Evolutionary conservation across 805 yeast genomes (phyloP).

Genomic region (Wickerhamia fluorescens): DNA sequence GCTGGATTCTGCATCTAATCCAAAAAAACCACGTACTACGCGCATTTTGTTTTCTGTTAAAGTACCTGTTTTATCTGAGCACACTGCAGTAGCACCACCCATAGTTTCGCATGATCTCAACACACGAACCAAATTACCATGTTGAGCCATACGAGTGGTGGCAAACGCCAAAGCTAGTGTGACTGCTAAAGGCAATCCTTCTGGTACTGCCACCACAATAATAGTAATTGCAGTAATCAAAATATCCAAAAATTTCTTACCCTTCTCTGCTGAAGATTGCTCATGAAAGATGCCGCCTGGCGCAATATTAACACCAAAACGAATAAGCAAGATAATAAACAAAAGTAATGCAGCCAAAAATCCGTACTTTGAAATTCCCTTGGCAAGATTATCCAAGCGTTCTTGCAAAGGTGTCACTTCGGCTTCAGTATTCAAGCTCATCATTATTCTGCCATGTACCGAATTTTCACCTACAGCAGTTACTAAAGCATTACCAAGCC

Average conservation of each 20-base stretch:
- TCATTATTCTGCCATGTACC: constrained; percentile 86
- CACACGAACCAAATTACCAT: constrained; percentile 92
- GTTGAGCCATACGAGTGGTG: constrained; percentile 95
- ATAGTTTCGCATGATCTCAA: constrained; percentile 93
- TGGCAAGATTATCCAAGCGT: constrained; percentile 76
- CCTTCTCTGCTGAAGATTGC: constrained; percentile 63
- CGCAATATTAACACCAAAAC: constrained; percentile 61
- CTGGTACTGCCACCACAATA: constrained; percentile 98
- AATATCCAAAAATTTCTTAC: constrained; percentile 75
- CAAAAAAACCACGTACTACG: constrained; percentile 72
- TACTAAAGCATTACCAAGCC: constrained; percentile 78
- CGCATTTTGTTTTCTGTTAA: constrained; percentile 91
- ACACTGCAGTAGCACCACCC: constrained; percentile 97
- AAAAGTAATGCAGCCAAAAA: constrained; percentile 76
- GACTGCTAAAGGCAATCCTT: constrained; percentile 95
- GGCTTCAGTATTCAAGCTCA: constrained; percentile 64
- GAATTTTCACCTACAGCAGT: constrained; percentile 90
- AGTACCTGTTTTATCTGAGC: constrained; percentile 98
- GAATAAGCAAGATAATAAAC: constrained; percentile 70
- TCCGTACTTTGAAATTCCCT: constrained; percentile 93
- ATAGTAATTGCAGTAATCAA: constrained; percentile 87
- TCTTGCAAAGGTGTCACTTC: constrained; percentile 87
- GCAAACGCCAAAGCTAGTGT: constrained; percentile 97
- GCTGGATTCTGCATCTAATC: constrained; percentile 24
- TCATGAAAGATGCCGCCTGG: constrained; percentile 40